These are phyloP conservation scores for Trichophyton equinum DNA, from an alignment of 2,329 filamentous ascomycete genomes.

Conservation along the genomic window DNA sequence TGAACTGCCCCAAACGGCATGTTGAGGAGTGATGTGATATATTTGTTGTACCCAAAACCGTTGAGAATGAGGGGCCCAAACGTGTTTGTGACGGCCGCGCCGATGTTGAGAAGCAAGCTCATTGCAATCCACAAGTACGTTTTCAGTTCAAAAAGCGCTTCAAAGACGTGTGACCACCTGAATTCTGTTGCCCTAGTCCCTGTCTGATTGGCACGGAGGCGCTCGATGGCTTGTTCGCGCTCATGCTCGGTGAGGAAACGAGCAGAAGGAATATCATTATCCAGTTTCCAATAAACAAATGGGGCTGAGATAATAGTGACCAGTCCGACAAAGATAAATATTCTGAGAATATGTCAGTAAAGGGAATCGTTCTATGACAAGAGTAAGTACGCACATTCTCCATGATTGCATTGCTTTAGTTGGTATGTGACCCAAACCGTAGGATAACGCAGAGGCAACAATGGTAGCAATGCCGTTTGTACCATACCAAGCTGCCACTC, in stretches of 20 bases:
- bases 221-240: constrained; percentile 36
- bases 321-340: constrained; percentile 51
- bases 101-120: constrained; percentile 51
- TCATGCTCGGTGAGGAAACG: constrained; percentile 38
- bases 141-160: constrained; percentile 35
- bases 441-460: constrained; percentile 44
- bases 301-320: constrained; percentile 48
- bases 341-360: constrained; percentile 20
- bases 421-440: constrained; percentile 44
- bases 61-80: constrained; percentile 53
- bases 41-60: constrained; percentile 49
- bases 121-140: constrained; percentile 50
- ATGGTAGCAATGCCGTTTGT: constrained; percentile 49
- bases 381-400: constrained; percentile 34
- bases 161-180: constrained; percentile 34
- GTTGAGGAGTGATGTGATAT: constrained; percentile 48
- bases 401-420: constrained; percentile 34
- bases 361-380: background rate
- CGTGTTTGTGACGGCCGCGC: constrained; percentile 49
- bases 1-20: constrained; percentile 56
- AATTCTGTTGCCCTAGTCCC: constrained; percentile 36
- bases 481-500: constrained; percentile 55
- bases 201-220: constrained; percentile 40
- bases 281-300: constrained; percentile 47
- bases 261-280: constrained; percentile 43